Percentiles rank a stretch among this genome's conserved stretches.
Evolutionary conservation across 352 stramenopile species (phyloP).

Genomic region (Plasmopara halstedii): DNA sequence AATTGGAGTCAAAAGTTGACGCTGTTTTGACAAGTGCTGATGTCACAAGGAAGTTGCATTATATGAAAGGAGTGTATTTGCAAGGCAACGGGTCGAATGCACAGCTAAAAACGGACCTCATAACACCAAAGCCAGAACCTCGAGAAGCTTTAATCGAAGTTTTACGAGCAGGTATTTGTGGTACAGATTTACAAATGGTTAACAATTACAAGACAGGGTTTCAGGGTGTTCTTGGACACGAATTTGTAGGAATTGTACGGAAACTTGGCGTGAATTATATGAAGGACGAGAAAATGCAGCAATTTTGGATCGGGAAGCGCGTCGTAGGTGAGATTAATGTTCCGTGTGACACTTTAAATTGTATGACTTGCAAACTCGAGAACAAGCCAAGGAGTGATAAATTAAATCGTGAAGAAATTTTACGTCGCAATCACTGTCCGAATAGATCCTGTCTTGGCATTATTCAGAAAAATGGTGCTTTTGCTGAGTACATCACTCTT

Average conservation of each 20-base stretch:
- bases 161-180: constrained; percentile 58
- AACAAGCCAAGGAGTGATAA: constrained; percentile 6
- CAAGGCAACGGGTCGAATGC: constrained; percentile 21
- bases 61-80: constrained; percentile 52
- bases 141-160: constrained; percentile 55
- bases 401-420: constrained; percentile 24
- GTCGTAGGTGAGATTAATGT: constrained; percentile 91
- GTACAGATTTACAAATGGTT: constrained; percentile 71
- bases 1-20: too few species aligned
- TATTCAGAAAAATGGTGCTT: constrained; percentile 64
- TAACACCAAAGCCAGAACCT: constrained; percentile 24
- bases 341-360: constrained; percentile 56
- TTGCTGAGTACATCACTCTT: constrained; percentile 80
- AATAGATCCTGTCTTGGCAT: constrained; percentile 81
- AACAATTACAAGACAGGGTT: constrained; percentile 68
- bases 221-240: constrained; percentile 69
- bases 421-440: constrained; percentile 81
- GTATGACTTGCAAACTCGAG: constrained; percentile 22
- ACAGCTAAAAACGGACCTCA: constrained; percentile 27
- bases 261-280: constrained; percentile 30
- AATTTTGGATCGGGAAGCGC: constrained; percentile 57
- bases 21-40: constrained; percentile 1
- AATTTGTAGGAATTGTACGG: constrained; percentile 85
- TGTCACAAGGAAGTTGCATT: constrained; percentile 8
- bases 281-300: constrained; percentile 13